Conservation (phyloP, 2,329 filamentous ascomycete species). For the Alternaria metachromatica region DNA sequence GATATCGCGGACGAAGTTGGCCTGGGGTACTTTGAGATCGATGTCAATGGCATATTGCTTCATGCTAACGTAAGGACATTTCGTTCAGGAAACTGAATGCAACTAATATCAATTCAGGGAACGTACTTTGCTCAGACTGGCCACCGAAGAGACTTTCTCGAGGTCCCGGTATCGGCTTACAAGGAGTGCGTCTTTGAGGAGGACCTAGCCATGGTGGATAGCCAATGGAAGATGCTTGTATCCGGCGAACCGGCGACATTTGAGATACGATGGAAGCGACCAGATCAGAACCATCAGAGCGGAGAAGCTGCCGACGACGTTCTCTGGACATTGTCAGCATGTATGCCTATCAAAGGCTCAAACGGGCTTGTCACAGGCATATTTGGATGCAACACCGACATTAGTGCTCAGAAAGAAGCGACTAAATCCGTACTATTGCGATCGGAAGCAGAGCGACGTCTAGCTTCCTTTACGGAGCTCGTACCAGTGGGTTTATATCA, state of each 20-base stretch:
- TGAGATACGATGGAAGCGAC: constrained; percentile 33
- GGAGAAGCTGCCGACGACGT: constrained; percentile 2
- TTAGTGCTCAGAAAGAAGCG: constrained; percentile 32
- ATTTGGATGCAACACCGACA: constrained; percentile 32
- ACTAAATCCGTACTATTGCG: constrained; percentile 15
- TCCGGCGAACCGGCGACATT: constrained; percentile 28
- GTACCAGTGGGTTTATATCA: constrained; percentile 18
- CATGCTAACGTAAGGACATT: constrained; percentile 15
- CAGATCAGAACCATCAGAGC: background rate
- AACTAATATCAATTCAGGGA: constrained; percentile 2
- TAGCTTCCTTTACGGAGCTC: constrained; percentile 21
- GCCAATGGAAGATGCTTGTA: constrained; percentile 25
- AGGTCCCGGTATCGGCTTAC: constrained; percentile 9
- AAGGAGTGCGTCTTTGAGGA: constrained; percentile 9
- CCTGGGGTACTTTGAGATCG: constrained; percentile 20
- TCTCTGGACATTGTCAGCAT: constrained; percentile 30
- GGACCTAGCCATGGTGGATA: constrained; percentile 4
- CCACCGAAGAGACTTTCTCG: constrained; percentile 4
- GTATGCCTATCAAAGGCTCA: constrained; percentile 26
- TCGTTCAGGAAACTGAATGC: background rate
- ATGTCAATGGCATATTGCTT: constrained; percentile 9
- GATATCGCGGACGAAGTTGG: constrained; percentile 15
- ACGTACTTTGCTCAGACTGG: constrained; percentile 16
- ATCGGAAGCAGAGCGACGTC: constrained; percentile 24
- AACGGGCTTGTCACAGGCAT: constrained; percentile 24